Evolutionary conservation across 441 rosid genomes (phyloP), one percentile per base, ranked within the genome.

Genomic region (Pelargonium myrrhifolium): DNA sequence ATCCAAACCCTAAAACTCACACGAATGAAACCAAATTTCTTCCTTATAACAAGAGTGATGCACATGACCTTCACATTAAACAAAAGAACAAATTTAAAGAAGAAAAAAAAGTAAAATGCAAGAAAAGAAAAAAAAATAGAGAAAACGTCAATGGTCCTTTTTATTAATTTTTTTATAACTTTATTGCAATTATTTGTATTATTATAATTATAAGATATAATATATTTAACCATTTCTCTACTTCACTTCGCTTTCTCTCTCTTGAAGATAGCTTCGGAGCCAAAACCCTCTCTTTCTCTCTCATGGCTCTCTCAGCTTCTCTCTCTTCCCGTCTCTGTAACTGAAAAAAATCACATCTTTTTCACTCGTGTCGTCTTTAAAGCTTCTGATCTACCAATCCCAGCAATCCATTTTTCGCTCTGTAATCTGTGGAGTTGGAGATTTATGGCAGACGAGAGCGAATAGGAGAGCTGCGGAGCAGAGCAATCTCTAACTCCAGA

Each of bases 111-210:
- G 31, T 28, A 28, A 28, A 28, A 28, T 28, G 31, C 31, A 39
- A 39, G 43, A 37, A 37, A 37, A 1, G 43, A 39, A 39, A 39
- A 24, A 65, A 65, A 71, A 31, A 74, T 72, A 31, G 65, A 39
- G 70, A 69, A 69, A 75, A 72, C 76, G 74, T 63, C 68, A 51
- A 43, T 66, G 40, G 71, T 78, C 79, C 60, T 72, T 55, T 73
- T 42, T 64, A 55, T 37, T 65, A 51, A n/a, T n/a, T 70, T 20
- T 21, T 61, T 20, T 11, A 4, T 66, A 35, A 14, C 61, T 60
- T 59, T 21, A 59, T 60, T 58, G 43, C 45, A 31, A 40, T 28
- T 39, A 55, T 37, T 40, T 70, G 51, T 11, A 10, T 10, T 40
- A 56, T 12, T 62, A 9, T 47, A 47, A 47, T 15, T 28, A 28